These are phyloP conservation scores for Trichoderma gracile DNA, from an alignment of 2,329 filamentous ascomycete species.

Conservation along the genomic window DNA sequence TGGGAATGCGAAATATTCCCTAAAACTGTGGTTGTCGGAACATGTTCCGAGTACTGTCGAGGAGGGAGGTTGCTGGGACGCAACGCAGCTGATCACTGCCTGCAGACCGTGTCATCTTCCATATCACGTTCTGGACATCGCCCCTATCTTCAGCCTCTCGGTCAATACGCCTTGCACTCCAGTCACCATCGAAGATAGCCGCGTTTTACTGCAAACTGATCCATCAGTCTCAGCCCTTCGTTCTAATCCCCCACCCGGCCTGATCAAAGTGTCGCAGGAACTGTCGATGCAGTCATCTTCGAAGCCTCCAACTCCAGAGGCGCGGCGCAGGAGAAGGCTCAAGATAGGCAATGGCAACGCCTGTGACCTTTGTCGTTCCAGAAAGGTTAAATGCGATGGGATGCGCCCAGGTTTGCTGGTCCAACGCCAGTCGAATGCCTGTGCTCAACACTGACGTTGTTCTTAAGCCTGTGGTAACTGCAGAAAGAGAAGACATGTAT, in stretches of 20 bases:
- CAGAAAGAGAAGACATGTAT: neutral
- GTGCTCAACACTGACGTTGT: neutral
- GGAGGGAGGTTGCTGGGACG: neutral
- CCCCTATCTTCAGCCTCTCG: no score
- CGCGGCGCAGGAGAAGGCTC: neutral
- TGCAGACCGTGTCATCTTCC: no score
- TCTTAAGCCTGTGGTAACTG: conserved; percentile 1
- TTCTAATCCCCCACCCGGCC: no score
- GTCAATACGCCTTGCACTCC: neutral
- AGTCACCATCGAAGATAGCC: no score
- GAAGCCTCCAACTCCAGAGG: neutral
- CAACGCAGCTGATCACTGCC: neutral
- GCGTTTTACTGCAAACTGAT: no score
- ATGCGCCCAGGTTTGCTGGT: conserved; percentile 1
- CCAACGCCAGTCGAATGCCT: no score
- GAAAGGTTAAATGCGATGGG: neutral
- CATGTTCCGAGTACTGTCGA: neutral
- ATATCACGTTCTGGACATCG: no score
- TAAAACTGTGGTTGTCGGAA: neutral
- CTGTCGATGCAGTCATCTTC: neutral
- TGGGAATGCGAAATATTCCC: no score
- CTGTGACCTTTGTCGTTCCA: conserved; percentile 1
- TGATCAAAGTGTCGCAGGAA: neutral
- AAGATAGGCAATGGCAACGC: conserved; percentile 6
- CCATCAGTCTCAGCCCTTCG: no score